Evolutionary conservation across 1,284 basidiomycete species (phyloP).

Genomic region (Prillingera fragicola): DNA sequence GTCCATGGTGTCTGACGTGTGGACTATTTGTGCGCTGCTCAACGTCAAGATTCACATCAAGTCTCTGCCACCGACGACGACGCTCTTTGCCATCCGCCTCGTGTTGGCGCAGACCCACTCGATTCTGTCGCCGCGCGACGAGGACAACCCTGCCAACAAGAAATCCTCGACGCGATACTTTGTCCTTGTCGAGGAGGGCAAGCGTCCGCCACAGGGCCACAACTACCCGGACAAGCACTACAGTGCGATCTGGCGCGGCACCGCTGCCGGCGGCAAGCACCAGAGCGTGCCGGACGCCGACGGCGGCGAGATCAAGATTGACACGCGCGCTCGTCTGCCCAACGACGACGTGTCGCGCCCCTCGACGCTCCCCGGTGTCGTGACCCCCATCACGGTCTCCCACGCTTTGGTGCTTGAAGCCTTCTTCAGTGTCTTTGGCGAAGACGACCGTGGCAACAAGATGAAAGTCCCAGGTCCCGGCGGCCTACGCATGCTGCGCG

Average conservation of each 20-base stretch:
- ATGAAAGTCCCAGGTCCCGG: constrained; percentile 21
- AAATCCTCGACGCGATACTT: constrained; percentile 9
- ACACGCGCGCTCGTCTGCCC: constrained; percentile 18
- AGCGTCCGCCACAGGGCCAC: constrained; percentile 13
- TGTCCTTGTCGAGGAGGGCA: constrained; percentile 15
- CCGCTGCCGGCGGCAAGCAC: constrained; percentile 10
- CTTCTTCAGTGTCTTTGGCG: constrained; percentile 31
- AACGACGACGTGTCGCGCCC: constrained; percentile 22
- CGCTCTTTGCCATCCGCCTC: constrained; percentile 18
- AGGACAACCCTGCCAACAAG: constrained; percentile 8
- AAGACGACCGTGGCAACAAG: constrained; percentile 18
- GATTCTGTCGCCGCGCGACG: constrained; percentile 23
- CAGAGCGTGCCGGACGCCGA: too few relatives aligned
- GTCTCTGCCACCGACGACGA: constrained; percentile 6
- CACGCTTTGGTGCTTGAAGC: constrained; percentile 32
- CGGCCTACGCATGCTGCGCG: constrained; percentile 24
- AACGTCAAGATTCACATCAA: constrained; percentile 11
- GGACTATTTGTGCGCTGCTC: constrained; percentile 18
- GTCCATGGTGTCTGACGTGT: constrained; percentile 16
- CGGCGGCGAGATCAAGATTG: constrained; percentile 5
- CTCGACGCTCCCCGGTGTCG: constrained; percentile 21
- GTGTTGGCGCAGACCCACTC: constrained; percentile 18
- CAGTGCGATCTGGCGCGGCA: constrained; percentile 23
- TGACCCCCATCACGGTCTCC: constrained; percentile 34
- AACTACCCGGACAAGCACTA: constrained; percentile 6